Evolutionary conservation across 305 asterid genomes (phyloP).

Genomic region (Fraxinus platypoda): DNA sequence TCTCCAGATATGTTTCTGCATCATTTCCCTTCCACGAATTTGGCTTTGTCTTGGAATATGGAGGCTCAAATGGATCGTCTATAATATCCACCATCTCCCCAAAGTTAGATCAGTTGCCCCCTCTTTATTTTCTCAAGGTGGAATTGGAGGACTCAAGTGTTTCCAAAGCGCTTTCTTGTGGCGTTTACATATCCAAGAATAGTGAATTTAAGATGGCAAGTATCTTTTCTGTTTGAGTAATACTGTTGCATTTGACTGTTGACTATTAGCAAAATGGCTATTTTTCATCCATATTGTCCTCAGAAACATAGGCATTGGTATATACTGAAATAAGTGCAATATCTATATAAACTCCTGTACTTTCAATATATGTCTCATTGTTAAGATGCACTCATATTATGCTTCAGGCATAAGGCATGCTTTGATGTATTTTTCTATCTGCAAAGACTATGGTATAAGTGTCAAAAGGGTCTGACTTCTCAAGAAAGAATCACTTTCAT

Average conservation of each 20-base stretch:
- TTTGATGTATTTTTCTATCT: constrained; percentile 12
- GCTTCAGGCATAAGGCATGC: constrained; percentile 8
- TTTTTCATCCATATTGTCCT: background rate
- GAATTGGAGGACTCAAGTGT: constrained; percentile 47
- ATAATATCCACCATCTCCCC: constrained; percentile 47
- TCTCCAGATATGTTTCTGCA: constrained; percentile 45
- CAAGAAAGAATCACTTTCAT: background rate
- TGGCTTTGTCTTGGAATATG: constrained; percentile 64
- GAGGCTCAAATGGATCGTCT: constrained; percentile 55
- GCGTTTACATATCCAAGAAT: constrained; percentile 39
- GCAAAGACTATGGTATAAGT: constrained; percentile 5
- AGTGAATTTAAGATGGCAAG: constrained; percentile 32
- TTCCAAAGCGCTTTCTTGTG: constrained; percentile 48
- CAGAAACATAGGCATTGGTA: background rate
- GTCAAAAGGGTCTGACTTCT: background rate
- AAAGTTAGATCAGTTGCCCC: constrained; percentile 33
- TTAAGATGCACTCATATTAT: constrained; percentile 3
- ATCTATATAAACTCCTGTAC: constrained; percentile 5
- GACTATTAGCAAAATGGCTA: constrained; percentile 7
- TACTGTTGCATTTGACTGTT: constrained; percentile 17
- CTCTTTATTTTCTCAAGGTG: constrained; percentile 62
- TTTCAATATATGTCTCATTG: background rate
- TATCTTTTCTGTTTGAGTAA: constrained; percentile 4
- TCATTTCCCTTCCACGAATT: constrained; percentile 57
- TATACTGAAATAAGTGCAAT: background rate